Evolutionary conservation across 495 filamentous ascomycete species (phyloP).

Genomic region (Melanomma pulvis-pyrius): DNA sequence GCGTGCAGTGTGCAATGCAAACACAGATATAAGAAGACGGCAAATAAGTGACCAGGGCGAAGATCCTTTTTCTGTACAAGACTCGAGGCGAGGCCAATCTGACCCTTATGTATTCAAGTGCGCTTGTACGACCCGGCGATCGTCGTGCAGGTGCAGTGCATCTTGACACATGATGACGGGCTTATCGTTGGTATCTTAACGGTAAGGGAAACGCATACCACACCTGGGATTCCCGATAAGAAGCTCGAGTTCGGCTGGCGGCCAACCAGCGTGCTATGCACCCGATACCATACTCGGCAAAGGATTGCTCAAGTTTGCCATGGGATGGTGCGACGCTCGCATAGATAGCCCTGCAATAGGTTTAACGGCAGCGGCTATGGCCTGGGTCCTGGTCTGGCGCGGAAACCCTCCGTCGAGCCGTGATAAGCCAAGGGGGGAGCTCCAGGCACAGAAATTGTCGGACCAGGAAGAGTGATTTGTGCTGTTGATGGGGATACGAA

Average conservation of each 20-base stretch:
- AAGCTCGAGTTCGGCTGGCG: neutral
- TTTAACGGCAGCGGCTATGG: neutral
- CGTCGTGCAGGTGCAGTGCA: neutral
- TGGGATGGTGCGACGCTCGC: neutral
- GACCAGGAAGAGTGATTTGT: too few relatives aligned
- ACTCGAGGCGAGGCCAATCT: neutral
- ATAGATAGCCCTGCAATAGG: constrained; percentile 1
- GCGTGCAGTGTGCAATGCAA: neutral
- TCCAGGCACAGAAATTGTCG: too few relatives aligned
- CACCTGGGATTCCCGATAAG: neutral
- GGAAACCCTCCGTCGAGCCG: neutral
- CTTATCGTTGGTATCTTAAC: neutral
- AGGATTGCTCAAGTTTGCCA: neutral
- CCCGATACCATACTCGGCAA: neutral
- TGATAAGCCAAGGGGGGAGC: neutral
- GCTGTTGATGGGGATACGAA: too few relatives aligned
- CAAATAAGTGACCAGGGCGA: neutral
- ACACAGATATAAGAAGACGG: neutral
- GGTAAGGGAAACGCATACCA: neutral
- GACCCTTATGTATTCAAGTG: neutral
- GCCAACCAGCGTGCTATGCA: neutral
- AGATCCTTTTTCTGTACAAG: neutral
- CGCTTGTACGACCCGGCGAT: neutral
- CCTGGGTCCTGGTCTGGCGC: neutral
- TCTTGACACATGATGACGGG: neutral